Base-by-base conservation (phyloP, 2,329 filamentous ascomycete genomes). In the Aspergillus spinulosporus region DNA sequence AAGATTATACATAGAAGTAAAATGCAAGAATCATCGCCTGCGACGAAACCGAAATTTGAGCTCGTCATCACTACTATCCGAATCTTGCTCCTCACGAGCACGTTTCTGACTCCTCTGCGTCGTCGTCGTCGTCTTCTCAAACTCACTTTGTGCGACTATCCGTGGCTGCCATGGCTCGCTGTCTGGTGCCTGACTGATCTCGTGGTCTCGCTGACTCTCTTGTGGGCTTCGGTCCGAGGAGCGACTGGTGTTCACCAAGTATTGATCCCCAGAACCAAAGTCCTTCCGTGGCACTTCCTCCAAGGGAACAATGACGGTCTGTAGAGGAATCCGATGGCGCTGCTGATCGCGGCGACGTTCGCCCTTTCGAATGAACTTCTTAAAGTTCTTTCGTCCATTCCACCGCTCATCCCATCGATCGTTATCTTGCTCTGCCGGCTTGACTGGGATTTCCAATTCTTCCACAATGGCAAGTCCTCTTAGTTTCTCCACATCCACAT, bases 321-420 rank as follows among this genome's bases (percentile, higher is more conserved):
- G 79, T 3, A 76, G 63, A 34, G 76, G 73, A 34, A 74, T 73
- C n/a, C 76, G 74, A 47, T 67, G 63, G 9, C 9, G 34, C n/a
- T 37, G 34, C 21, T 21, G 34, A 37, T 37, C 34, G 9, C 7
- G 9, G 5, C 68, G 64, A 0, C 72, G 51, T 59, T 70, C 67
- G 63, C 73, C 64, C 54, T 71, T 69, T 47, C 70, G 64, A 39
- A 74, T 59, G 68, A 99, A 99, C 65, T 85, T 89, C 72, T 99
- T 99, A 77, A 96, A 99, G 68, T 99, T 97, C 73, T 91, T 93
- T 43, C 93, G 83, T 0, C 93, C 94, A 69, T 97, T 96, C 94
- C 94, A 99, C 39, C 81, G 82, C 0, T 90, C 86, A 62, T 97
- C 84, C 92, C 93, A 97, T 40, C 90, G 82, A 15, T 39, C 9